These are phyloP conservation scores for Colletotrichum scovillei DNA, from an alignment of 2,329 filamentous ascomycete species.

Conservation along the genomic window DNA sequence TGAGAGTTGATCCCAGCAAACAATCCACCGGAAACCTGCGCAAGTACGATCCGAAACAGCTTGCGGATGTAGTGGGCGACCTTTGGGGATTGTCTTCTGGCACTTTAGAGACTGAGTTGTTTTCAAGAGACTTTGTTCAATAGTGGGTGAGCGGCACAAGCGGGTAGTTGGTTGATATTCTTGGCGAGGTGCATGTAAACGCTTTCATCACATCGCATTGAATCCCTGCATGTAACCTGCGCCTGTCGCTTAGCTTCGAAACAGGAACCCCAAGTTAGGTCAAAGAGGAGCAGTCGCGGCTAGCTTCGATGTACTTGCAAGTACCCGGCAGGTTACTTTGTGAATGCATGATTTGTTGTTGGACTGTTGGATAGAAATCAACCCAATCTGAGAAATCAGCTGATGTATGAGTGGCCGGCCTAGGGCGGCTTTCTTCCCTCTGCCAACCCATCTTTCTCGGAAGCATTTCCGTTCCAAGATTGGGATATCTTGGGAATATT, in stretches of 20 bases:
- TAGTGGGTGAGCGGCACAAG: background rate
- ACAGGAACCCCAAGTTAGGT: background rate
- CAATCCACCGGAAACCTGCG: background rate
- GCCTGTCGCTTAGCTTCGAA: background rate
- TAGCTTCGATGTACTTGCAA: background rate
- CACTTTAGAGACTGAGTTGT: background rate
- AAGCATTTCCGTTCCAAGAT: background rate
- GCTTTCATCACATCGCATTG: background rate
- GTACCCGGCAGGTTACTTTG: background rate
- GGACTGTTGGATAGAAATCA: background rate
- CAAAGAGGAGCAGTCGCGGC: background rate
- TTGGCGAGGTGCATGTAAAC: background rate
- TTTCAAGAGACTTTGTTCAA: background rate
- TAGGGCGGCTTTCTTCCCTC: background rate
- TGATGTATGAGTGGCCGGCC: background rate
- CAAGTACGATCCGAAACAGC: background rate
- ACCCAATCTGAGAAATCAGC: background rate
- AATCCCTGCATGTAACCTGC: background rate
- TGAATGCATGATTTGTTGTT: background rate
- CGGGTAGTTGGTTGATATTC: background rate
- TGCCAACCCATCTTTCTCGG: background rate
- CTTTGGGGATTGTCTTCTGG: background rate
- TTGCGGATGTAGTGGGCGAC: background rate
- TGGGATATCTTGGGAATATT: background rate
- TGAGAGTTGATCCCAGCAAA: background rate